Conservation (phyloP, 2,329 filamentous ascomycete species). For the Ascosphaera apis region DNA sequence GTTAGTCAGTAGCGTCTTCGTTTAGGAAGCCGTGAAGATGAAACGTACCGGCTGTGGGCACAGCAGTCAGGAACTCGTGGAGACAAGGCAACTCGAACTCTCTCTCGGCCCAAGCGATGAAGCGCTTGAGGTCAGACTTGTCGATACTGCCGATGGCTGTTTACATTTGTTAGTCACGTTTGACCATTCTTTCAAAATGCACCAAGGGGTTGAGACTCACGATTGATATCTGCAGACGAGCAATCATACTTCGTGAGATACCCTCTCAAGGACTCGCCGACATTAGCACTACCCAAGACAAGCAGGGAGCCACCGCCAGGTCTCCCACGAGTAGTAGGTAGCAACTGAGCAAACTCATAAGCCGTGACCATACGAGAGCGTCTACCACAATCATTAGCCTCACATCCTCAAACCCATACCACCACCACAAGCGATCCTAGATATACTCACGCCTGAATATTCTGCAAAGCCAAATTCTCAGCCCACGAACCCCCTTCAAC, state of each 20-base stretch:
- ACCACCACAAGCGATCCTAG: too few relatives aligned
- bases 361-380: conserved; percentile 34
- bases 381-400: too few relatives aligned
- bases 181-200: background rate
- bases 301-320: conserved; percentile 32
- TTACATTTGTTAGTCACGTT: conserved; percentile 4
- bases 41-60: conserved; percentile 28
- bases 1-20: background rate
- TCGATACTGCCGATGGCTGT: conserved; percentile 22
- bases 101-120: conserved; percentile 38
- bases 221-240: conserved; percentile 33
- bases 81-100: conserved; percentile 31
- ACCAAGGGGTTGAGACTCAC: conserved; percentile 25
- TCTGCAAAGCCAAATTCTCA: conserved; percentile 15
- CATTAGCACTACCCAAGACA: conserved; percentile 43
- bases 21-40: background rate
- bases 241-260: conserved; percentile 39
- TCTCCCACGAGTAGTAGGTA: conserved; percentile 31
- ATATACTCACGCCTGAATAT: conserved; percentile 18
- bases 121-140: conserved; percentile 45
- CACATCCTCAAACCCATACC: too few relatives aligned
- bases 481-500: conserved; percentile 35
- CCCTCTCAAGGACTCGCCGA: conserved; percentile 1
- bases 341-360: conserved; percentile 38
- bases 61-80: conserved; percentile 36